Conservation (phyloP, 2,329 filamentous ascomycete genomes). For the Fusarium temperatum region DNA sequence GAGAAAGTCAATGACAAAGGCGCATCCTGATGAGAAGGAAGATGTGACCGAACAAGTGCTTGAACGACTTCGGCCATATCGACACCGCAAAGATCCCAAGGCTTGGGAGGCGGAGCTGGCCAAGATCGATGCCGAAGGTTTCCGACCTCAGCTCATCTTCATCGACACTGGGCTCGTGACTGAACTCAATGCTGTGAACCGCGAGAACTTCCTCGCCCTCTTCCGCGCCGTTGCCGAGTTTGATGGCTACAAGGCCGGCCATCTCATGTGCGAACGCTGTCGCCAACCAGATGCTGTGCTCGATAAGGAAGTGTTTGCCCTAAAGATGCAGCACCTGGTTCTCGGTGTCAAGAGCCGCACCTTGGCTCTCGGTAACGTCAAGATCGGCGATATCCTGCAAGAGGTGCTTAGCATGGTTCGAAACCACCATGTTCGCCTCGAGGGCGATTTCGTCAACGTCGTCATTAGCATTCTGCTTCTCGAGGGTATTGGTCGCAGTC, state of each 20-base stretch:
- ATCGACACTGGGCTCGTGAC: slow-evolving; percentile 97
- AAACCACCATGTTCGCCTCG: slow-evolving; percentile 88
- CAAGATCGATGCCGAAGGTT: slow-evolving; percentile 86
- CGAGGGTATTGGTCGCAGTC: slow-evolving; percentile 88
- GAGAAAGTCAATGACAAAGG: slow-evolving; percentile 41
- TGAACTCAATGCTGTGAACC: slow-evolving; percentile 86
- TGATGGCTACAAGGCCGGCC: slow-evolving; percentile 92
- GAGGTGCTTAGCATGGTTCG: slow-evolving; percentile 93
- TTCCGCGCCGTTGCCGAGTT: slow-evolving; percentile 97
- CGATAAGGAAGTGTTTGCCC: slow-evolving; percentile 87
- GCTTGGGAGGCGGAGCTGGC: slow-evolving; percentile 80
- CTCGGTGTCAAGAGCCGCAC: slow-evolving; percentile 90
- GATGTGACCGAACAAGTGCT: slow-evolving; percentile 92
- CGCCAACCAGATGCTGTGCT: slow-evolving; percentile 91
- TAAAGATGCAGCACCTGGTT: slow-evolving; percentile 97
- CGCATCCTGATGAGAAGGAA: slow-evolving; percentile 59
- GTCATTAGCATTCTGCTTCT: slow-evolving; percentile 93
- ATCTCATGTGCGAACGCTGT: slow-evolving; percentile 95
- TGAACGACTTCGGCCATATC: slow-evolving; percentile 78
- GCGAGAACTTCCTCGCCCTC: slow-evolving; percentile 90
- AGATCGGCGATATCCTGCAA: slow-evolving; percentile 94
- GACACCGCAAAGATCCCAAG: slow-evolving; percentile 66
- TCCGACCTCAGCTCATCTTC: slow-evolving; percentile 93
- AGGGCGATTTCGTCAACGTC: slow-evolving; percentile 98
- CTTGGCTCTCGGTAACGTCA: slow-evolving; percentile 90